Evolutionary conservation across 2,329 filamentous ascomycete species (phyloP), one percentile per base, ranked within the genome.

Genomic region (Gliomastix tumulicola): DNA sequence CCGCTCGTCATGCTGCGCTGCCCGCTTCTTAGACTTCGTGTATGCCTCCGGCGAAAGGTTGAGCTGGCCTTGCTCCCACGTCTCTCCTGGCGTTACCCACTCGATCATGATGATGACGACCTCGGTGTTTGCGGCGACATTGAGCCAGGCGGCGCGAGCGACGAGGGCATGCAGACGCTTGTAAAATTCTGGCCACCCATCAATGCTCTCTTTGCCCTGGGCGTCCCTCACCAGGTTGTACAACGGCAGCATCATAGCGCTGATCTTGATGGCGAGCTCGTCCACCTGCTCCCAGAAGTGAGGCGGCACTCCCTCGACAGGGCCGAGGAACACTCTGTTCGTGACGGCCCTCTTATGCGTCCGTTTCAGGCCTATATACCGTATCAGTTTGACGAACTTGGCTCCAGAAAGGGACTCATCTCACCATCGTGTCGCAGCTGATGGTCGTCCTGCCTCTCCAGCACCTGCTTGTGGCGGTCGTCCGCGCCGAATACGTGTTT

Each of bases 241-340:
- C 3, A 49, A 34, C 5, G 53, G 54, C 3, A 51, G 31, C 8
- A 61, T 34, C 20, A 58, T 27, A 16, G 34, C 32, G 18, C 49
- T 30, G 13, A 48, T 46, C 28, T 44, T 45, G 6, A 37, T 37
- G 21, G 50, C 41, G 3, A 56, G 27, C 21, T 43, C 45, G 34
- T 60, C 56, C 4, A 61, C 54, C 17, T 49, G 37, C 2, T 41
- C 30, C 57, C 55, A 59, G 31, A 58, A 61, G 0, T 39, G 31
- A 5, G 47, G 44, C 6, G 57, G 53, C 2, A 43, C 30, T 2
- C 44, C 48, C 9, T 32, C 21, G 7, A 21, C n/a, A n/a, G n/a
- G n/a, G n/a, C n/a, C n/a, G n/a, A n/a, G n/a, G n/a, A n/a, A n/a
- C n/a, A n/a, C n/a, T n/a, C n/a, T n/a, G n/a, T n/a, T n/a, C n/a